Conservation (phyloP, 2,329 filamentous ascomycete genomes). For the Fusarium nodosum region DNA sequence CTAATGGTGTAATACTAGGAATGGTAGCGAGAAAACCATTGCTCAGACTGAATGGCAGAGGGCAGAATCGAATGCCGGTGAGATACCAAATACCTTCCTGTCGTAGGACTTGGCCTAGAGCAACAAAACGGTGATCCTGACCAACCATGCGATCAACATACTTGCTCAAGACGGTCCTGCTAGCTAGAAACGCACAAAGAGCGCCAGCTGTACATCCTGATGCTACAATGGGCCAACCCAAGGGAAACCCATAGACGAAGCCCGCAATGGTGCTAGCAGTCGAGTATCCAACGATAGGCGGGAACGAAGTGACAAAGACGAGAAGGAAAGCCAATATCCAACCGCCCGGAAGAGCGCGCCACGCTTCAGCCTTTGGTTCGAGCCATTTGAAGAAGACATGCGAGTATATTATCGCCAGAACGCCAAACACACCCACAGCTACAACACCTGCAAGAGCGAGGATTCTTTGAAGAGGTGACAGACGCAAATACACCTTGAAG, state of each 20-base stretch:
- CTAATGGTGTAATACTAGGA: conserved; percentile 81
- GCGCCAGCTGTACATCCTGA: conserved; percentile 83
- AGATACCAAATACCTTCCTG: conserved; percentile 91
- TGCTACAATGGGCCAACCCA: conserved; percentile 86
- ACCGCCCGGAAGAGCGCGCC: conserved; percentile 79
- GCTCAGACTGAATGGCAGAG: conserved; percentile 90
- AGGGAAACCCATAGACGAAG: conserved; percentile 69
- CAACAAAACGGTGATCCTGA: conserved; percentile 87
- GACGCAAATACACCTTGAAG: conserved; percentile 65
- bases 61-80: conserved; percentile 92
- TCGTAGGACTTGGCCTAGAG: conserved; percentile 87
- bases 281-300: conserved; percentile 89
- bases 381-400: conserved; percentile 83
- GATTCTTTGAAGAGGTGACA: conserved; percentile 73
- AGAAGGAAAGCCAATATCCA: conserved; percentile 82
- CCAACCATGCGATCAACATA: conserved; percentile 87
- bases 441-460: conserved; percentile 67
- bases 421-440: conserved; percentile 65
- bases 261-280: conserved; percentile 71
- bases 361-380: conserved; percentile 78
- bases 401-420: conserved; percentile 83
- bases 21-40: conserved; percentile 97
- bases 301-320: conserved; percentile 84
- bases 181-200: conserved; percentile 82
- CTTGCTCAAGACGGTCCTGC: conserved; percentile 79